Percentiles rank a stretch among this genome's conserved stretches.
phyloP scores from a whole-genome alignment of 495 filamentous ascomycete genomes.

The Tuber aestivum region DNA sequence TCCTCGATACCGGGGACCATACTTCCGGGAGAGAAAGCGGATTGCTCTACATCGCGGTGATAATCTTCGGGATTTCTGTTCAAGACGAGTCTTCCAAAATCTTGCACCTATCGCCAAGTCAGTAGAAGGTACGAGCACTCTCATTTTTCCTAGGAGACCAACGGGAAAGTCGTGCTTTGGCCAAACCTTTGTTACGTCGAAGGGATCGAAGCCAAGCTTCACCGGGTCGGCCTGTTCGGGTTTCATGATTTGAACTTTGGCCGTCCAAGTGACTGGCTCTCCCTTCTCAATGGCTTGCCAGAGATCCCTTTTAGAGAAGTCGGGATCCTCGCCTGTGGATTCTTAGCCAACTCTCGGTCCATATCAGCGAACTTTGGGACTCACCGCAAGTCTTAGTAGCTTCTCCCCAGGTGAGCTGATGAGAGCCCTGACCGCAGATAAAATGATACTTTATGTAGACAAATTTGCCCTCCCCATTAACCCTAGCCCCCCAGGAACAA shows the following conservation, averaged over 20 bases:
- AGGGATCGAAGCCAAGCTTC: slow-evolving; percentile 51
- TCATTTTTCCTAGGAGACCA: not conserved
- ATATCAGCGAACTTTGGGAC: not conserved
- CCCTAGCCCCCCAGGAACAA: slow-evolving; percentile 31
- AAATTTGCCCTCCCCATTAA: slow-evolving; percentile 52
- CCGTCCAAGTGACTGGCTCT: slow-evolving; percentile 49
- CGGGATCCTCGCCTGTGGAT: slow-evolving; percentile 47
- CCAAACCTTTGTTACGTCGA: slow-evolving; percentile 55
- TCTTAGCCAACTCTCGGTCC: not conserved
- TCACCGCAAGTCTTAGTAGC: slow-evolving; percentile 46
- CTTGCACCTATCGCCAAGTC: slow-evolving; percentile 35
- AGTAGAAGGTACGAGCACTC: not conserved
- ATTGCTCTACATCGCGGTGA: slow-evolving; percentile 57
- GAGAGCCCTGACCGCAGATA: slow-evolving; percentile 52
- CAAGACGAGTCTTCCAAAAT: slow-evolving; percentile 58
- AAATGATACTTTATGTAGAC: slow-evolving; percentile 58
- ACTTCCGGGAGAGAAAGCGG: slow-evolving; percentile 49
- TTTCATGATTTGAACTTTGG: slow-evolving; percentile 51
- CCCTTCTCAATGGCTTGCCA: slow-evolving; percentile 51
- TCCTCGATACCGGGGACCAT: slow-evolving; percentile 52
- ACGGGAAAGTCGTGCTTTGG: slow-evolving; percentile 46
- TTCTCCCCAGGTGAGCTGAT: slow-evolving; percentile 52
- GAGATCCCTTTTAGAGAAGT: slow-evolving; percentile 53
- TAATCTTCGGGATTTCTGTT: slow-evolving; percentile 69
- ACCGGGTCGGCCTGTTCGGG: slow-evolving; percentile 49